Evolutionary conservation across 2,329 filamentous ascomycete species (phyloP), one percentile per base, ranked within the genome.

Genomic region (Samsoniella hepiali): DNA sequence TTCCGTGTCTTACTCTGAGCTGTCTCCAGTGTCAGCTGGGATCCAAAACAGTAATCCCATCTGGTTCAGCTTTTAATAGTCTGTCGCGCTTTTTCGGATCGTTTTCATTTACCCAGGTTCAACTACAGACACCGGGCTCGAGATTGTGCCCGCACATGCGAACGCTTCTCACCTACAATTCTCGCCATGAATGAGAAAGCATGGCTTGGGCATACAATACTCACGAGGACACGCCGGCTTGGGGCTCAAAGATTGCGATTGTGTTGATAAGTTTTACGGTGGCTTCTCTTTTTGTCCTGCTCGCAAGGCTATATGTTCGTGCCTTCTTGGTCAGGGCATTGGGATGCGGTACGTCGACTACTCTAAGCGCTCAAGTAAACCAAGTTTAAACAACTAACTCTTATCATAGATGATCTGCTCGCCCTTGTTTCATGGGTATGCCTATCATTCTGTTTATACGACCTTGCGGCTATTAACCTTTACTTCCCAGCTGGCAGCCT

Each of bases 151-250:
- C 22, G 47, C 27, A 27, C 47, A 50, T 4, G 11, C 47, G 36
- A 55, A 42, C 22, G 4, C 2, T 10, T 55, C 22, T 15, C 27
- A 22, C 22, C 11, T 15, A 22, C 38, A 8, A 3, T 27, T 17
- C 27, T 34, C 29, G 38, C 40, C 27, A 56, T 22, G 40, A 57
- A 27, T 47, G 13, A 27, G 29, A 5, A 15, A 64, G 13, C 15
- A 77, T 76, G 74, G 72, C 70, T 42, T 78, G 76, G 76, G 74
- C 73, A 8, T 74, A 71, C 69, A 77, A 77, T 67, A 72, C 74
- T 27, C 61, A 65, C 3, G 68, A 66, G 50, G 67, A 72, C 64
- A 72, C 71, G 17, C 71, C 72, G n/a, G 76, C 73, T n/a, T 69
- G 71, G 36, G 75, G 72, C 9, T 70, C 71, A 8, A 65, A 66